Base-by-base conservation (phyloP, 306 rosid species). In the Pyrus communis region DNA sequence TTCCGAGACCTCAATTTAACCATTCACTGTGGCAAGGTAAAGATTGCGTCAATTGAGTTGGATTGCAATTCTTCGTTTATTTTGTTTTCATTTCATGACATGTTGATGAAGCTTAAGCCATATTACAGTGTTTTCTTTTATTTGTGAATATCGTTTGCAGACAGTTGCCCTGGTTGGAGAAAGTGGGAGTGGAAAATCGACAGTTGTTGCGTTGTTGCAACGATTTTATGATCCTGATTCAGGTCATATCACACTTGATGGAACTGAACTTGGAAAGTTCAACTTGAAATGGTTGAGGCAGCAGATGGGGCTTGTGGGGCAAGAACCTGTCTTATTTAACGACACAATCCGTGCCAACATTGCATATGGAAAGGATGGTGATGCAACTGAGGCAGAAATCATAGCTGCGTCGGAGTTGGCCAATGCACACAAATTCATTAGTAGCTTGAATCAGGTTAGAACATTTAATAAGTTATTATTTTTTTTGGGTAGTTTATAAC, bases 161-260 rank as follows among this genome's bases (percentile, higher is more conserved):
- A 89, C 92, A 0, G 88, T 89, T 30, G 98, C 97, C 43, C 86
- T 93, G 52, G 97, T 93, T 35, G 98, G 98, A 76, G 98, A 93
- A 86, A 93, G 97, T 81, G 98, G 98, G 64, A 93, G 98, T 58
- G 98, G 96, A 7, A 93, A 93, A 84, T 93, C 98, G 19, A 91
- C 97, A 2, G 91, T 89, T 75, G 81, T 93, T 28, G 84, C 97
- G 22, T 81, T 93, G 83, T 71, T 93, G 60, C 92, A 93, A 33
- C 88, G 98, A 84, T 93, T 93, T 79, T 93, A 93, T 80, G 88
- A 93, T 76, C 97, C 96, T 3, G 97, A 91, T 74, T 90, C 96
- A 57, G 98, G 97, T 27, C 79, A 79, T 65, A 91, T 93, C 68
- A 89, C 86, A 67, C 84, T 93, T 25, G 98, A 93, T 72, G 97